Evolutionary conservation across 1,139 yeast genomes (phyloP).

Genomic region (Scheffersomyces titani): DNA sequence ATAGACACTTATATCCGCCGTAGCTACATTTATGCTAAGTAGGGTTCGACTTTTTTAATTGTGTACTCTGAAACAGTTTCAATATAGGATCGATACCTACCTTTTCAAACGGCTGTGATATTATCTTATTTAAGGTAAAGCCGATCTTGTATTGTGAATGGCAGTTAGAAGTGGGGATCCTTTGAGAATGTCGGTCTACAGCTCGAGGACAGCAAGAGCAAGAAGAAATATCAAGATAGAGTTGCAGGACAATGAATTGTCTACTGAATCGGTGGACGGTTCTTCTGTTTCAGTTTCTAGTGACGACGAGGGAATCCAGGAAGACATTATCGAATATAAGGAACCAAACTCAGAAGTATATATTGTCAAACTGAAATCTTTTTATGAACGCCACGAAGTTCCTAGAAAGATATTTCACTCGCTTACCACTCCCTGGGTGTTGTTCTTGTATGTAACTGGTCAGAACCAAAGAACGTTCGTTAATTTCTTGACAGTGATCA

Average conservation of each 20-base stretch:
- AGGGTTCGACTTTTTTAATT: not conserved
- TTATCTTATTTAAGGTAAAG: not conserved
- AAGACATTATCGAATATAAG: not conserved
- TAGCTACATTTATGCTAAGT: no score
- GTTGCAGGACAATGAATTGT: not conserved
- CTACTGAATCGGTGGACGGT: not conserved
- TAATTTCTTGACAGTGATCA: constrained; percentile 11
- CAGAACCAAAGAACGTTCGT: constrained; percentile 12
- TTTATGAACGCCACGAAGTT: constrained; percentile 15
- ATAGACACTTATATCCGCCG: not conserved
- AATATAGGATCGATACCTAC: not conserved
- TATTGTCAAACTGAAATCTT: not conserved
- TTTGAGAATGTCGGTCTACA: not conserved
- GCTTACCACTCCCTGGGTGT: constrained; percentile 16
- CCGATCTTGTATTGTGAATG: not conserved
- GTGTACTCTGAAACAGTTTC: not conserved
- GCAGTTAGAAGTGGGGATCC: not conserved
- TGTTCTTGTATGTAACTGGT: constrained; percentile 17
- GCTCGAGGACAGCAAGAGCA: not conserved
- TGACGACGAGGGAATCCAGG: not conserved
- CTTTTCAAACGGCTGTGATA: not conserved
- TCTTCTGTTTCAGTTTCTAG: not conserved
- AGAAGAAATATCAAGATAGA: not conserved
- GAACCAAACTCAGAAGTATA: not conserved
- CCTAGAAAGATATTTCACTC: constrained; percentile 22